These are phyloP conservation scores for Anthracocystis walkeri DNA, from an alignment of 1,284 basidiomycete genomes.

Conservation along the genomic window DNA sequence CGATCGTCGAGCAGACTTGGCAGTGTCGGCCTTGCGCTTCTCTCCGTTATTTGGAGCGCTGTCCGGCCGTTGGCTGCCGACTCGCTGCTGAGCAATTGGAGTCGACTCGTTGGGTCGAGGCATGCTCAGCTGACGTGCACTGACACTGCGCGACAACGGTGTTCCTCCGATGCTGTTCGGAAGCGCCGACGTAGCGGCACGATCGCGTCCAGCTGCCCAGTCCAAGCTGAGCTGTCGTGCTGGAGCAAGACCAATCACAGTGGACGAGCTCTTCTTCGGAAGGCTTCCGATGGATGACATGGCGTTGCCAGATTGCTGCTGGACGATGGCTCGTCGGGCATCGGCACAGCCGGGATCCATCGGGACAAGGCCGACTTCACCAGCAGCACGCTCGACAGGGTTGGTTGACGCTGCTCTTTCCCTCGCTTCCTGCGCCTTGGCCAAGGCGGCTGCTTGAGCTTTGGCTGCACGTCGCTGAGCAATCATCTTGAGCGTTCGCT, in stretches of 20 bases:
- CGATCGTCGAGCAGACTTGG: constrained; percentile 19
- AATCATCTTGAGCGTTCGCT: constrained; percentile 61
- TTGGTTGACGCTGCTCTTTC: constrained; percentile 7
- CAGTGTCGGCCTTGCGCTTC: constrained; percentile 13
- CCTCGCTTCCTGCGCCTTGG: constrained; percentile 27
- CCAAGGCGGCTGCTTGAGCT: constrained; percentile 34
- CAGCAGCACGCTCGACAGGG: constrained; percentile 1
- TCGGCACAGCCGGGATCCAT: constrained; percentile 38
- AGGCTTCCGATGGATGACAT: constrained; percentile 4
- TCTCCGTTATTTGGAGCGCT: constrained; percentile 9
- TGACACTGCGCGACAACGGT: constrained; percentile 44
- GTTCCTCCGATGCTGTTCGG: constrained; percentile 42
- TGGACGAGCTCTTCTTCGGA: constrained; percentile 13
- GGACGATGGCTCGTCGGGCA: constrained; percentile 45
- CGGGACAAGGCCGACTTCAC: constrained; percentile 9
- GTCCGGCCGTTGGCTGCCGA: neutral
- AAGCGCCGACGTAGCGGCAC: constrained; percentile 39
- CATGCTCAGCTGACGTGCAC: constrained; percentile 31
- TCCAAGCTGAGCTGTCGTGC: constrained; percentile 47
- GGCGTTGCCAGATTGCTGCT: constrained; percentile 19
- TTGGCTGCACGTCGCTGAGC: constrained; percentile 60
- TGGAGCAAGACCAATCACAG: constrained; percentile 35
- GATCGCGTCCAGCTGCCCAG: constrained; percentile 57
- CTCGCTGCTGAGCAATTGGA: constrained; percentile 11
- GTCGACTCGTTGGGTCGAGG: constrained; percentile 30